phyloP scores from a whole-genome alignment of 805 yeast genomes.

The Candida odintsovae region DNA sequence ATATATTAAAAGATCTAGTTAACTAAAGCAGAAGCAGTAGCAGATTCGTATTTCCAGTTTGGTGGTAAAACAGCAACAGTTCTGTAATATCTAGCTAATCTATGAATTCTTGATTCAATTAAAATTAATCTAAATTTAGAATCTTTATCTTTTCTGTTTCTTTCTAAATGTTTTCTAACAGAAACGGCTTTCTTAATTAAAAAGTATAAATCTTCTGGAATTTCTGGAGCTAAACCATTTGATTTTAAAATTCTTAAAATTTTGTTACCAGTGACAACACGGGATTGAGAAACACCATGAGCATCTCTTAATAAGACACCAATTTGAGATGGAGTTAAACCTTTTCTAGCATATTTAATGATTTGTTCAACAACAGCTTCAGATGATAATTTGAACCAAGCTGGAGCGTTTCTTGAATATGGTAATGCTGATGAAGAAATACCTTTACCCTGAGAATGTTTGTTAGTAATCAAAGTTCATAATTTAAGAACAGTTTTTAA shows the following conservation, averaged over 20 bases:
- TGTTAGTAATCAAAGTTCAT: conserved; percentile 34
- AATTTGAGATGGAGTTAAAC: conserved; percentile 98
- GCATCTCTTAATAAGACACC: conserved; percentile 99
- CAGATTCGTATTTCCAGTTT: conserved; percentile 99
- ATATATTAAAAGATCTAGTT: conserved; percentile 45
- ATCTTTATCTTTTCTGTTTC: conserved; percentile 99
- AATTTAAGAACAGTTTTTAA: neutral
- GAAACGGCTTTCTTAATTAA: conserved; percentile 99
- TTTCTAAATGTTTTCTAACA: conserved; percentile 99
- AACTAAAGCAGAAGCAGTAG: conserved; percentile 99
- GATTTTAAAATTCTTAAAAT: conserved; percentile 98
- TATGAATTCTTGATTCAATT: conserved; percentile 99
- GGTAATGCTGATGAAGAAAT: conserved; percentile 98
- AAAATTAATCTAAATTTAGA: conserved; percentile 99
- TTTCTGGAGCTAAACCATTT: conserved; percentile 99
- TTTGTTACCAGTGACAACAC: conserved; percentile 98
- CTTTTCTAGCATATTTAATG: conserved; percentile 99
- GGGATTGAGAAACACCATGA: conserved; percentile 98
- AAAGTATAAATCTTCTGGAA: conserved; percentile 99
- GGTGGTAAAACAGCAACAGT: conserved; percentile 98
- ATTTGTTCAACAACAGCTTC: conserved; percentile 97
- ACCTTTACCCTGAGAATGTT: conserved; percentile 85
- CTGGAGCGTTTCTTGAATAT: conserved; percentile 97
- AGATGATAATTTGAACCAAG: conserved; percentile 98
- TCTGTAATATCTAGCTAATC: conserved; percentile 99